These are phyloP conservation scores for Wickerhamiella infanticola DNA, from an alignment of 1,139 yeast species.

Conservation along the genomic window DNA sequence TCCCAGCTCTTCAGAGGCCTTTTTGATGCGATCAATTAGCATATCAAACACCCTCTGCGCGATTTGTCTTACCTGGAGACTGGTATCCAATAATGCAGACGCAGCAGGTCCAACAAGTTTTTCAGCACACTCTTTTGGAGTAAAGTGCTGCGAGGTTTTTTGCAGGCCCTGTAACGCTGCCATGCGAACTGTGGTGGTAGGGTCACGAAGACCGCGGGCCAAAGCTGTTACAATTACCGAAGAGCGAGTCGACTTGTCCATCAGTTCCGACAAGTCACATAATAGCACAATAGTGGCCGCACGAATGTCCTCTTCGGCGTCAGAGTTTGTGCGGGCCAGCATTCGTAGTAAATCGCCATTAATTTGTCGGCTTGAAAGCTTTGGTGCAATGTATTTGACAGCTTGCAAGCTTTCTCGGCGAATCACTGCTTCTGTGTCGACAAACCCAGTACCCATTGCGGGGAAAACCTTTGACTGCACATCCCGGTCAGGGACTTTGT, in stretches of 20 bases:
- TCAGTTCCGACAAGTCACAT: constrained; percentile 49
- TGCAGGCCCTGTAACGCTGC: constrained; percentile 68
- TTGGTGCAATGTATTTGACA: constrained; percentile 46
- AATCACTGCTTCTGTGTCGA: constrained; percentile 67
- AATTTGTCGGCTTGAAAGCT: constrained; percentile 60
- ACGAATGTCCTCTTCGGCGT: constrained; percentile 66
- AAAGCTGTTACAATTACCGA: constrained; percentile 76
- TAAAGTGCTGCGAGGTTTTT: constrained; percentile 46
- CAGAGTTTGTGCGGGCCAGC: constrained; percentile 79
- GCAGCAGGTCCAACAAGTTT: constrained; percentile 79
- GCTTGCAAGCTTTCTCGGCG: constrained; percentile 71
- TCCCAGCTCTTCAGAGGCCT: constrained; percentile 21
- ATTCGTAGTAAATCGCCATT: constrained; percentile 73
- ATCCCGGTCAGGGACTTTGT: constrained; percentile 39
- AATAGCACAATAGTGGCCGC: constrained; percentile 72
- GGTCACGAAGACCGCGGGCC: constrained; percentile 67
- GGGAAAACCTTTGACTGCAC: constrained; percentile 58
- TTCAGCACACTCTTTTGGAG: constrained; percentile 63
- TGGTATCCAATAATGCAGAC: constrained; percentile 64
- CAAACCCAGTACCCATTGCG: constrained; percentile 58
- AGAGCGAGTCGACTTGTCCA: constrained; percentile 31
- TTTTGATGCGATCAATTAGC: constrained; percentile 36
- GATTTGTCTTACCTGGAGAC: constrained; percentile 51
- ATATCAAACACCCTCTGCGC: constrained; percentile 51
- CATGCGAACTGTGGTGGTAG: constrained; percentile 59